Evolutionary conservation across 129 eudicot species (phyloP), one percentile per base, ranked within the genome.

Genomic region (Saposhnikovia divaricata): DNA sequence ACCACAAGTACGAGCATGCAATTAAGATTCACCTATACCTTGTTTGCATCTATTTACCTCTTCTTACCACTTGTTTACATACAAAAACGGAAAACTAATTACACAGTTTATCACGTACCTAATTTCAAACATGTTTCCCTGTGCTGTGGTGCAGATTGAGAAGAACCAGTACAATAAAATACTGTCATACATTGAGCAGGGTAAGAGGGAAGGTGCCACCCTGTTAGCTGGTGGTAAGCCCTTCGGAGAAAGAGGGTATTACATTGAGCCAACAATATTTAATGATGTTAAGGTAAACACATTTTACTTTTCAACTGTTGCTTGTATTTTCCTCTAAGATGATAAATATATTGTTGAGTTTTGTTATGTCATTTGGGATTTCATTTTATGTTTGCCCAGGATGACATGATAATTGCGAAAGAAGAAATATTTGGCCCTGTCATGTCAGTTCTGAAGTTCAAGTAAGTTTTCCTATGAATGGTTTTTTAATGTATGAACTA

Each of bases 371-470:
- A 66, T 28, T 28, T n/a, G 2, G 42, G 40, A 74, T 27, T 74
- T 46, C 31, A 9, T 27, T 5, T 1, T 74, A 27, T 25, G 4
- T 25, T 81, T 61, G 40, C 39, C 40, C 83, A 93, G 98, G 98
- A 93, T 73, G 85, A 90, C 73, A 91, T 91, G 96, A 21, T 63
- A 23, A 91, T 93, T 6, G 98, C 98, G 7, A 89, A 78, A 42
- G 96, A 93, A 14, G 98, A 93, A 81, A 93, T 91, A 48, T 93
- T 93, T 48, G 98, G 98, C 18, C 98, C 98, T 12, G 97, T 93
- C 47, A 88, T 91, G 84, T 85, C 89, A 51, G 74, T 93, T 66
- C 81, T 93, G 81, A 91, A 91, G 85, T 93, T 93, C 91, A 93
- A 88, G 98, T 92, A 87, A 86, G 97, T 74, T n/a, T 75, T 69